Evolutionary conservation across 2,329 filamentous ascomycete genomes (phyloP).

Genomic region (Torrubiella hemipterigena): DNA sequence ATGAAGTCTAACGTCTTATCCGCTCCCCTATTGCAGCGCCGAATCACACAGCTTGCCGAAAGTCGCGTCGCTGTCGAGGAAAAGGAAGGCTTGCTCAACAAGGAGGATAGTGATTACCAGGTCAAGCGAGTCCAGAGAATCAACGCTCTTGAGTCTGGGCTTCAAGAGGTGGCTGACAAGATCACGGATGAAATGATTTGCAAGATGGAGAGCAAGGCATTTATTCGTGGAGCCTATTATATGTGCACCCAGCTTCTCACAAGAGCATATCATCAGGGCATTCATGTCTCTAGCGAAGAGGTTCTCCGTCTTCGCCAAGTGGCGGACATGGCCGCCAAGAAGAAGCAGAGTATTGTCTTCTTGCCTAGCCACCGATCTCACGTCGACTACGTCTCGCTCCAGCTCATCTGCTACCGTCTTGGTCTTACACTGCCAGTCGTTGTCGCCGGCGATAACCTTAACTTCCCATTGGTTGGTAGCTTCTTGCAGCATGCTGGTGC

Average conservation of each 20-base stretch:
- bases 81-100: slow-evolving; percentile 54
- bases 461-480: slow-evolving; percentile 78
- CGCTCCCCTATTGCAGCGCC: slow-evolving; percentile 60
- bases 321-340: slow-evolving; percentile 68
- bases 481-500: slow-evolving; percentile 95
- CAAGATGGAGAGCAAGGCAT: slow-evolving; percentile 92
- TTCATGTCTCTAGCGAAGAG: slow-evolving; percentile 92
- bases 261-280: slow-evolving; percentile 89
- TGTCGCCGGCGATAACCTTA: slow-evolving; percentile 91
- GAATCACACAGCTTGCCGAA: slow-evolving; percentile 66
- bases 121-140: slow-evolving; percentile 40
- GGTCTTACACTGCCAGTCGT: slow-evolving; percentile 83
- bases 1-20: slow-evolving; percentile 72
- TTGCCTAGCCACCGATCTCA: slow-evolving; percentile 90
- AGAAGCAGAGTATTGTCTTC: slow-evolving; percentile 94
- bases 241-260: slow-evolving; percentile 77
- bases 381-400: slow-evolving; percentile 89
- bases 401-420: slow-evolving; percentile 89
- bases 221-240: slow-evolving; percentile 90
- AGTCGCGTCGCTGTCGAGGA: slow-evolving; percentile 65
- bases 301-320: slow-evolving; percentile 72
- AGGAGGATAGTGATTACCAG: slow-evolving; percentile 39
- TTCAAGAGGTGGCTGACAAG: slow-evolving; percentile 72
- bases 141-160: slow-evolving; percentile 55
- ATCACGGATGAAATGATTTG: slow-evolving; percentile 96